Evolutionary conservation across 2,329 filamentous ascomycete species (phyloP), one percentile per base, ranked within the genome.

Genomic region (Torrubiellomyces zombiae): DNA sequence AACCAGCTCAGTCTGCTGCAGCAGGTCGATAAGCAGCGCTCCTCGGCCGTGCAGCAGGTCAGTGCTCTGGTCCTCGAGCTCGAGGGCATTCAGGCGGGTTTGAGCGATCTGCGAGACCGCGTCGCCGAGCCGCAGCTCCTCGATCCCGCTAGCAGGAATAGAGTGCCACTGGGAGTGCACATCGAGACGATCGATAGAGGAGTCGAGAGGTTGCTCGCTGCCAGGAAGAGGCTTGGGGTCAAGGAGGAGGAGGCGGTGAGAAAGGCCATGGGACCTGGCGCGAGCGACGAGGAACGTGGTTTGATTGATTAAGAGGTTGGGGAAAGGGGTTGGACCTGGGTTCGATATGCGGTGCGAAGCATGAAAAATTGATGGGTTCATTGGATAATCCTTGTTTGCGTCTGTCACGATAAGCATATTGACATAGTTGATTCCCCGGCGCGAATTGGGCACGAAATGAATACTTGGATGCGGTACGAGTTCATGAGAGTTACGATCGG

Each of bases 161-260:
- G 31, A 8, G 57, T 81, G 7, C 76, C 78, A 3, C 53, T 89
- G 4, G 63, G 64, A 25, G 72, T 81, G 20, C 78, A 89, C 42
- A 72, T 89, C 20, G 71, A 81, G 36, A 73, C 70, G 28, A 82
- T 89, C 32, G 61, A 76, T 29, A 56, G 68, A 24, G 75, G 76
- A 0, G 68, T 85, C 2, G 75, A 83, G 46, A 59, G 80, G 33
- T 51, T 89, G 31, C 72, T 80, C 43, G 50, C 54, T 13, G 70
- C 73, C 23, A 58, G 77, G 30, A 59, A 63, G 20, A 63, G 67
- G 32, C 64, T 69, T 11, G 55, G 65, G 27, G 60, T 56, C 16
- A 48, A 67, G 10, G 71, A 78, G 52, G 58, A 68, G 20, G 65
- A 75, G 17, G 52, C 62, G 25, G 51, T 73, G 14, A 50, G 56